Evolutionary conservation across 2,329 filamentous ascomycete species (phyloP).

Genomic region (Lizonia empirigonia): DNA sequence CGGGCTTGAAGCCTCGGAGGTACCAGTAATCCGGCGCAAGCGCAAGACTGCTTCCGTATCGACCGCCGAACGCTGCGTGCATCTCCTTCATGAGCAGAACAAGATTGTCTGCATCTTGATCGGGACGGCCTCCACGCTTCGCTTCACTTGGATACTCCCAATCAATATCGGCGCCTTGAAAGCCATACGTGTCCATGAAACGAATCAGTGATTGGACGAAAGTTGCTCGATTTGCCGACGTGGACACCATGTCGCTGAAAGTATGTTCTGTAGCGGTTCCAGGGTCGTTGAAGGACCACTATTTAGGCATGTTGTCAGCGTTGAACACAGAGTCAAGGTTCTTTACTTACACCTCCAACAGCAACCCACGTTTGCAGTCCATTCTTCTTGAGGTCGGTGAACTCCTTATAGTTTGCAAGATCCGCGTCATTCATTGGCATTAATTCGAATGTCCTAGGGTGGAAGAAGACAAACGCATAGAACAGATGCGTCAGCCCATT

Average conservation of each 20-base stretch:
- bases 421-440: constrained; percentile 23
- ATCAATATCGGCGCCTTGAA: constrained; percentile 54
- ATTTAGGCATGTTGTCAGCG: too few species aligned
- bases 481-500: constrained; percentile 43
- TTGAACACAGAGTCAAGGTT: too few species aligned
- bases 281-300: constrained; percentile 52
- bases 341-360: constrained; percentile 53
- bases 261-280: constrained; percentile 33
- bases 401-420: constrained; percentile 28
- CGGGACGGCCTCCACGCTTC: constrained; percentile 44
- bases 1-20: too few species aligned
- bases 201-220: constrained; percentile 50
- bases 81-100: constrained; percentile 29
- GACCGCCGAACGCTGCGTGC: constrained; percentile 15
- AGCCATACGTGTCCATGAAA: constrained; percentile 51
- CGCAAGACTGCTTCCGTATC: constrained; percentile 34
- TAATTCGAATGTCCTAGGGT: constrained; percentile 33
- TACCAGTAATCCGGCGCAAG: constrained; percentile 36
- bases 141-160: constrained; percentile 52
- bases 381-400: constrained; percentile 43
- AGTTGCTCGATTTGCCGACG: constrained; percentile 23
- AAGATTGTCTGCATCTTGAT: constrained; percentile 41
- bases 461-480: constrained; percentile 35
- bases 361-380: constrained; percentile 46
- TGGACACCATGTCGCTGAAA: constrained; percentile 39